phyloP scores from a whole-genome alignment of 225 moss, liverwort and hornwort species.

The Polytrichum formosum region DNA sequence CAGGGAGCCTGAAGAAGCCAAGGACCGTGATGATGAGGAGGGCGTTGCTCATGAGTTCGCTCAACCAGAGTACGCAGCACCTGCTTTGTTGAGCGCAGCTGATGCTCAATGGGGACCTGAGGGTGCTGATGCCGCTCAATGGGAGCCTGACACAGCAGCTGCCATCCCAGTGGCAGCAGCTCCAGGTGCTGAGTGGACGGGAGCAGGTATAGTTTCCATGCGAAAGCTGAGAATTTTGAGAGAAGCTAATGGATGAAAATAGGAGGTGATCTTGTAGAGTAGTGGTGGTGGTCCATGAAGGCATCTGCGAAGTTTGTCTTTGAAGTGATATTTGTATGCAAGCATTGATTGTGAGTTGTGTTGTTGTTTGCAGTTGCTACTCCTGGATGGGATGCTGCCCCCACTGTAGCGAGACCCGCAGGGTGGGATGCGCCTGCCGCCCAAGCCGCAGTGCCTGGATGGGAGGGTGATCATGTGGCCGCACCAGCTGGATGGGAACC shows the following conservation, averaged over 20 bases:
- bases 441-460: neutral
- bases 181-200: slow-evolving; percentile 13
- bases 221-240: too few species aligned
- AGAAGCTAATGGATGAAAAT: too few species aligned
- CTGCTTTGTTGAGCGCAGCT: slow-evolving; percentile 20
- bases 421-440: neutral
- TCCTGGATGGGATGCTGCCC: neutral
- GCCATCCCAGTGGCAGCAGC: neutral
- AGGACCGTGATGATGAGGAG: slow-evolving; percentile 73
- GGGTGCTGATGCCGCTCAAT: slow-evolving; percentile 31
- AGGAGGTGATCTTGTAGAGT: too few species aligned
- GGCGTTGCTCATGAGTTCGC: slow-evolving; percentile 55
- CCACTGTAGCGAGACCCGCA: neutral
- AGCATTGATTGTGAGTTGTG: too few species aligned
- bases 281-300: too few species aligned
- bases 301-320: too few species aligned
- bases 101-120: slow-evolving; percentile 41
- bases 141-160: slow-evolving; percentile 31
- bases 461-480: neutral
- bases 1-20: slow-evolving; percentile 77
- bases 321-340: too few species aligned
- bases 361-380: neutral
- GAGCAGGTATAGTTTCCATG: neutral
- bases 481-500: slow-evolving; percentile 6
- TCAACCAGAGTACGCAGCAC: slow-evolving; percentile 42